Evolutionary conservation across 2,329 filamentous ascomycete genomes (phyloP), one percentile per base, ranked within the genome.

Genomic region (Epichloe hybrida): DNA sequence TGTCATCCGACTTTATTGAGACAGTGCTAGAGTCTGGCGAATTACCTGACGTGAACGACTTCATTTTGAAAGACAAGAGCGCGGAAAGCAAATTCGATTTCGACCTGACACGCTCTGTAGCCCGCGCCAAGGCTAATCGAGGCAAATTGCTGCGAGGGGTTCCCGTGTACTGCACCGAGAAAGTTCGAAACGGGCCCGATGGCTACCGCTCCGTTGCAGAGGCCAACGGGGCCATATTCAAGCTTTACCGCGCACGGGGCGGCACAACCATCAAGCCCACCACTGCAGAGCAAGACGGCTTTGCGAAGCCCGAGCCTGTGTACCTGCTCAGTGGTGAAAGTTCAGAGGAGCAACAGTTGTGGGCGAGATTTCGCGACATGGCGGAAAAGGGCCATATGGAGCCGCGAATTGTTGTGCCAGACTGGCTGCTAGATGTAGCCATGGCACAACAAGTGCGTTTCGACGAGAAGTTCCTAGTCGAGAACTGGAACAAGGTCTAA

Each of bases 381-480:
- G 90, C 87, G 2, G 71, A 75, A 55, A 84, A 83, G 58, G 83
- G 86, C 43, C 83, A 87, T 62, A 89, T 91, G 77, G 77, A 83
- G 57, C 84, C 90, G 3, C 76, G 86, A 49, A 82, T 98, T 40
- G 88, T 96, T 23, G 79, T 78, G 45, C 79, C 86, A 3, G 90
- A 98, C 63, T 98, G 93, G 93, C 66, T 98, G 59, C 71, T 98
- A 52, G 84, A 90, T 61, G 83, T 89, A 53, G 88, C 88, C 4
- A 91, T 98, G 86, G 81, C 80, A 59, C 93, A 98, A 68, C 76
- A 88, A 66, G 71, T 93, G 55, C 72, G 73, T n/a, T 83, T 81
- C 66, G 73, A 81, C 51, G 70, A 81, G 40, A 77, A 74, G 57
- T 88, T 87, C 62, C 64, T 81, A 47, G 69, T 70, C 34, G 64